Base-by-base conservation (phyloP, 345 rosid genomes). In the Geranium brycei region DNA sequence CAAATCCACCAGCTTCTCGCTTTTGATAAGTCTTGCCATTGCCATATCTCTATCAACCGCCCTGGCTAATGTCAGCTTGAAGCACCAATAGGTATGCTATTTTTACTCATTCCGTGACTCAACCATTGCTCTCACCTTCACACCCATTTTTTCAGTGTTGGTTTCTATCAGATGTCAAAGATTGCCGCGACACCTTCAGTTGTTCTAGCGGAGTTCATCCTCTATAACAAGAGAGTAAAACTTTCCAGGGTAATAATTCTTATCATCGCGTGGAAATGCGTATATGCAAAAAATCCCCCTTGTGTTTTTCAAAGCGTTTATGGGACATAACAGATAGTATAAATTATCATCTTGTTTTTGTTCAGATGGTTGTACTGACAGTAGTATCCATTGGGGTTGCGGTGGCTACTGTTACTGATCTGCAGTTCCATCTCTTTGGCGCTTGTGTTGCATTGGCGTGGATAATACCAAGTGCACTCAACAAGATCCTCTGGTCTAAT, bases 101-200 rank as follows among this genome's bases (percentile, higher is more conserved):
- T 4, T 30, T 12, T 63, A 31, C 11, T 60, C 23, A 35, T 64
- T 30, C 58, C 32, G 57, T 14, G 1, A 64, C 31, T 16, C 4
- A 19, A 30, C 5, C 28, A 31, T 19, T 16, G 40, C 19, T 38
- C 40, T 12, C n/a, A 35, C 7, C 41, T 16, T 57, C 19, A 68
- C 57, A 57, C 31, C 38, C 41, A 15, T 71, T 62, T 62, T 66
- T 57, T 66, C 73, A 93, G 99, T 69, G 92, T 93, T 61, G 95
- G 99, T 63, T 93, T 93, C 76, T 93, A 93, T 76, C 97, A 88
- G 82, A 93, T 93, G 96, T 88, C 95, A 17, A 90, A 93, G 86
- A 85, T 90, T 73, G 89, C 92, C 19, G 96, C 88, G 47, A 93
- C 96, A 0, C 99, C 99, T 11, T 88, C 99, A 17, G 88, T 93